These are phyloP conservation scores for Debaryomycetaceae sp. DNA, from an alignment of 1,139 yeast species.

Conservation along the genomic window DNA sequence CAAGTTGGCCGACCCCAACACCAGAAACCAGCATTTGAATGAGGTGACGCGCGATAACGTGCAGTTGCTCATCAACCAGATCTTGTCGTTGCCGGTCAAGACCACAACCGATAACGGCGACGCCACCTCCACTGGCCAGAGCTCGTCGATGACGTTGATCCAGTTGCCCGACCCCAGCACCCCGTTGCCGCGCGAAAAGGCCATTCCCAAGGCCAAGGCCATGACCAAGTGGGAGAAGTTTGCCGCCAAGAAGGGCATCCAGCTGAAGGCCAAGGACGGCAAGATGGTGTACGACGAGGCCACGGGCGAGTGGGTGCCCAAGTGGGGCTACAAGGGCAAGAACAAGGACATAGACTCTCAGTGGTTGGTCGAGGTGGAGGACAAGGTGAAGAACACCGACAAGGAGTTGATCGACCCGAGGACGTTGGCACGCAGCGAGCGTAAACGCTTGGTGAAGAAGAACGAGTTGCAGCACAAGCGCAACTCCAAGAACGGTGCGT, in stretches of 20 bases:
- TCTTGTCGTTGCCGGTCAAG: constrained; percentile 82
- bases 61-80: constrained; percentile 84
- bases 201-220: constrained; percentile 87
- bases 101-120: constrained; percentile 73
- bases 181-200: constrained; percentile 88
- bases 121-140: constrained; percentile 54
- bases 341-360: constrained; percentile 84
- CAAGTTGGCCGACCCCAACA: constrained; percentile 44
- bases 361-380: constrained; percentile 95
- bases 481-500: constrained; percentile 46
- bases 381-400: constrained; percentile 57
- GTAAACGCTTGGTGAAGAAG: constrained; percentile 82
- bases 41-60: constrained; percentile 86
- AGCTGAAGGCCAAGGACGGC: constrained; percentile 85
- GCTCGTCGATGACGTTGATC: constrained; percentile 75
- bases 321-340: constrained; percentile 96
- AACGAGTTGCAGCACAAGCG: constrained; percentile 84
- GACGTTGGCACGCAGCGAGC: constrained; percentile 70
- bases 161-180: constrained; percentile 83
- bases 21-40: constrained; percentile 62
- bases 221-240: constrained; percentile 96
- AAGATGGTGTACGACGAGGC: constrained; percentile 89
- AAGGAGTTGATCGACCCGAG: constrained; percentile 87
- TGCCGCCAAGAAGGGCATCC: constrained; percentile 93
- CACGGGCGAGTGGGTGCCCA: constrained; percentile 91